Evolutionary conservation across 2,329 filamentous ascomycete species (phyloP).

Genomic region (Paraphoma chrysanthemicola): DNA sequence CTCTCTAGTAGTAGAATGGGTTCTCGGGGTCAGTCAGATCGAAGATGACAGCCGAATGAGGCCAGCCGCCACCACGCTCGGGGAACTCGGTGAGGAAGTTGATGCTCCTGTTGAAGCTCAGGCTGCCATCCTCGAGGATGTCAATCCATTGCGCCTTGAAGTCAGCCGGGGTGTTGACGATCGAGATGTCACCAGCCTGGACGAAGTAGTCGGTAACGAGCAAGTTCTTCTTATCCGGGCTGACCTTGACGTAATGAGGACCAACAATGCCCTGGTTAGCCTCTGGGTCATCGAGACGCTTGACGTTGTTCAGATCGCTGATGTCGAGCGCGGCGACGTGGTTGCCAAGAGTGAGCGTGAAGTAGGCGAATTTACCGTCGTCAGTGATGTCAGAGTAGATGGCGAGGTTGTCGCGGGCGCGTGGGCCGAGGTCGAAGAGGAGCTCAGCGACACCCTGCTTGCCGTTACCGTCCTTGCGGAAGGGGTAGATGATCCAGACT

Average conservation of each 20-base stretch:
- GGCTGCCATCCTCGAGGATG: constrained; percentile 40
- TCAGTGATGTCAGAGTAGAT: constrained; percentile 68
- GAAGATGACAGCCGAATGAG: constrained; percentile 64
- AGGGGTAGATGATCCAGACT: constrained; percentile 71
- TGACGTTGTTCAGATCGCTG: constrained; percentile 65
- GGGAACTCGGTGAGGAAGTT: constrained; percentile 62
- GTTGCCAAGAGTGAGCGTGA: constrained; percentile 67
- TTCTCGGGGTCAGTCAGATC: constrained; percentile 58
- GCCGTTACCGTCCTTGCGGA: constrained; percentile 61
- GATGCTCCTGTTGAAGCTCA: constrained; percentile 65
- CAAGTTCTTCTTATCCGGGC: constrained; percentile 69
- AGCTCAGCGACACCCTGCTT: constrained; percentile 66
- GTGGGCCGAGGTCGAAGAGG: constrained; percentile 64
- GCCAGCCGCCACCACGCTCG: constrained; percentile 63
- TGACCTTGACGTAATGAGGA: constrained; percentile 70
- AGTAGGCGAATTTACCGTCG: constrained; percentile 65
- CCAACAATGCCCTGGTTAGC: constrained; percentile 66
- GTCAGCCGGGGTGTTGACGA: constrained; percentile 67
- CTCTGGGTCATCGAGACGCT: constrained; percentile 67
- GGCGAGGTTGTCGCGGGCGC: constrained; percentile 62
- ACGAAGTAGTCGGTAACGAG: constrained; percentile 72
- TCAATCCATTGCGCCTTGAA: constrained; percentile 70
- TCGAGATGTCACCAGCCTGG: constrained; percentile 66
- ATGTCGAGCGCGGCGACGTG: constrained; percentile 69
- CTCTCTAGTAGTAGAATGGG: constrained; percentile 7